Conservation (phyloP, 148 eudicot genomes). For the Fagopyrum esculentum region DNA sequence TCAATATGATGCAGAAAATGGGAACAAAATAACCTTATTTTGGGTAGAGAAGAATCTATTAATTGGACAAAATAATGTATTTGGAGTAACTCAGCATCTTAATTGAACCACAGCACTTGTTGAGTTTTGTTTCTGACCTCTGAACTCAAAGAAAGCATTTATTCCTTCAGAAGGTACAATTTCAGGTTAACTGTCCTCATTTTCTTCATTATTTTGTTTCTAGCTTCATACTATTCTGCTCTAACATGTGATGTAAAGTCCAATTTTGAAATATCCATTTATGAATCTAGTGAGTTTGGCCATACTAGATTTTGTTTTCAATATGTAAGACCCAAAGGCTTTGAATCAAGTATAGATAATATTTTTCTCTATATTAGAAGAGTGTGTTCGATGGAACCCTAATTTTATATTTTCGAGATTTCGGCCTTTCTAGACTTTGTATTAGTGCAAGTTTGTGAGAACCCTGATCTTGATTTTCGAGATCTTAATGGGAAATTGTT, state of each 20-base stretch:
- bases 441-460: too few species aligned
- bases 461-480: too few species aligned
- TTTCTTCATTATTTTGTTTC: constrained; percentile 11
- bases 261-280: not conserved
- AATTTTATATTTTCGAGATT: too few species aligned
- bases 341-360: not conserved
- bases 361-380: not conserved
- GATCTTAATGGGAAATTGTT: too few species aligned
- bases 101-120: constrained; percentile 7
- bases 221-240: not conserved
- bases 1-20: constrained; percentile 5
- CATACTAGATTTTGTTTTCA: not conserved
- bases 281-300: not conserved
- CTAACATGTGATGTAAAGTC: not conserved
- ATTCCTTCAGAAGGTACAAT: constrained; percentile 2
- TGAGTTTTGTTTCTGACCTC: not conserved
- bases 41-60: not conserved
- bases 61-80: constrained; percentile 11
- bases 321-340: not conserved
- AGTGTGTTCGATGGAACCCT: too few species aligned
- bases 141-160: constrained; percentile 7
- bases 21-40: not conserved
- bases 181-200: constrained; percentile 2
- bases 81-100: not conserved
- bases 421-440: too few species aligned